Percentiles rank a stretch among this genome's conserved stretches.
Evolutionary conservation across 768 basidiomycete species (phyloP).

Genomic region (Tylopilus felleus): DNA sequence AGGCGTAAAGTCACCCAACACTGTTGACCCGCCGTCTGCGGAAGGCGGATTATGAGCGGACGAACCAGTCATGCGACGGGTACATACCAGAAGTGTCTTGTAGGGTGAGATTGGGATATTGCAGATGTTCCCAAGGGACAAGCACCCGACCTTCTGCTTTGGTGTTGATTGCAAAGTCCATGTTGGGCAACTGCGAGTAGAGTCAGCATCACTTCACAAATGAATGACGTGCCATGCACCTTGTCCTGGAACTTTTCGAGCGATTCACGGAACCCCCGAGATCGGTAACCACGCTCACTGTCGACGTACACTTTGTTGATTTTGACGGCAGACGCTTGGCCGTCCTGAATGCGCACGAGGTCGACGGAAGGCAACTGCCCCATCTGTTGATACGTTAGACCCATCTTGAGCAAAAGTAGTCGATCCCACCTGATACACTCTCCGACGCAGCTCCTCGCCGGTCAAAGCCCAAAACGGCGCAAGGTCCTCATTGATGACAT

Average conservation of each 20-base stretch:
- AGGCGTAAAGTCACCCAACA: slow-evolving; percentile 66
- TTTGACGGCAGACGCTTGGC: slow-evolving; percentile 56
- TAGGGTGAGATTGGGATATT: slow-evolving; percentile 65
- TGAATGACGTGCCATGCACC: slow-evolving; percentile 37
- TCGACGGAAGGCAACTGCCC: slow-evolving; percentile 82
- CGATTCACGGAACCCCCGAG: slow-evolving; percentile 74
- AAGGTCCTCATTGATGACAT: slow-evolving; percentile 70
- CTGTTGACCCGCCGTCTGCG: slow-evolving; percentile 48
- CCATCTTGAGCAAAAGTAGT: neutral
- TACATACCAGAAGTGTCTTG: slow-evolving; percentile 34
- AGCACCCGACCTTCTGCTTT: slow-evolving; percentile 92
- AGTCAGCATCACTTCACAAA: neutral
- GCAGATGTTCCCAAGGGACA: slow-evolving; percentile 87
- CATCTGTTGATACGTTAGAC: slow-evolving; percentile 41
- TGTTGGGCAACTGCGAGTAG: slow-evolving; percentile 71
- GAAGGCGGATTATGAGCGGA: neutral
- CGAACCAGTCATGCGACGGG: neutral
- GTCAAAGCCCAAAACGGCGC: slow-evolving; percentile 79
- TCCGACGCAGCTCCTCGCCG: slow-evolving; percentile 66
- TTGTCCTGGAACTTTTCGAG: slow-evolving; percentile 65
- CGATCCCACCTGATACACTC: slow-evolving; percentile 52
- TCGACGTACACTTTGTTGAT: slow-evolving; percentile 55
- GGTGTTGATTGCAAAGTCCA: slow-evolving; percentile 93
- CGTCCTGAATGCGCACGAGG: slow-evolving; percentile 71
- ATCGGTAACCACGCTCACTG: slow-evolving; percentile 71